Conservation (phyloP, 495 filamentous ascomycete species). For the Haplographium delicatum region DNA sequence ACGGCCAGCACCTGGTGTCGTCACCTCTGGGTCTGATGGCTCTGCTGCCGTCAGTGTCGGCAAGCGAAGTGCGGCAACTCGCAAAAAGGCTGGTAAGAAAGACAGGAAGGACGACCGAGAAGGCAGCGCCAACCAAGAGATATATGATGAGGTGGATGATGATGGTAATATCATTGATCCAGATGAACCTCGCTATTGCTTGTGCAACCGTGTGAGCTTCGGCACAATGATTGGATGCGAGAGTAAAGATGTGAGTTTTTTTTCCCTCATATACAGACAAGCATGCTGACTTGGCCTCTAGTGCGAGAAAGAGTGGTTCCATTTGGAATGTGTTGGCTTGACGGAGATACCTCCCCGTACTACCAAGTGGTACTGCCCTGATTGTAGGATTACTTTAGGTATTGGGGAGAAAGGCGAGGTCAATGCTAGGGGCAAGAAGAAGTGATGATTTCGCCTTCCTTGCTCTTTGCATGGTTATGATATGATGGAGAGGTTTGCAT, state of each 20-base stretch:
- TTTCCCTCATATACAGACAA: background rate
- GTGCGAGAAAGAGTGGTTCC: slow-evolving; percentile 87
- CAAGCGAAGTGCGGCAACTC: slow-evolving; percentile 72
- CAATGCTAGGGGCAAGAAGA: slow-evolving; percentile 46
- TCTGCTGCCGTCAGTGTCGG: slow-evolving; percentile 72
- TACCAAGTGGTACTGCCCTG: slow-evolving; percentile 93
- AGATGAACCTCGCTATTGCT: slow-evolving; percentile 82
- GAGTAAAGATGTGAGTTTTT: slow-evolving; percentile 70
- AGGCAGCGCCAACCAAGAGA: slow-evolving; percentile 35
- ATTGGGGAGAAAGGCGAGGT: slow-evolving; percentile 54
- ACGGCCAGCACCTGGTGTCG: slow-evolving; percentile 70
- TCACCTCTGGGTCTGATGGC: slow-evolving; percentile 64
- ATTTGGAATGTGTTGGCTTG: slow-evolving; percentile 81
- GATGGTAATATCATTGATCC: slow-evolving; percentile 78
- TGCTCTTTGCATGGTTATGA: background rate
- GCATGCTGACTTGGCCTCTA: slow-evolving; percentile 21
- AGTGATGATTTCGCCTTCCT: slow-evolving; percentile 7
- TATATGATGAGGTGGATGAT: slow-evolving; percentile 53
- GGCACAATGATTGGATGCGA: slow-evolving; percentile 96
- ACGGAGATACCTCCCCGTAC: slow-evolving; percentile 67
- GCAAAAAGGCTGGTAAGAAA: slow-evolving; percentile 51
- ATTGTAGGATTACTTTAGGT: slow-evolving; percentile 66
- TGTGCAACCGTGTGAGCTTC: slow-evolving; percentile 87
- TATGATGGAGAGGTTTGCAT: no score
- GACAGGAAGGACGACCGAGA: slow-evolving; percentile 34